phyloP scores from a whole-genome alignment of 192 early-diverging fungal species.

The Piromyces sp. region DNA sequence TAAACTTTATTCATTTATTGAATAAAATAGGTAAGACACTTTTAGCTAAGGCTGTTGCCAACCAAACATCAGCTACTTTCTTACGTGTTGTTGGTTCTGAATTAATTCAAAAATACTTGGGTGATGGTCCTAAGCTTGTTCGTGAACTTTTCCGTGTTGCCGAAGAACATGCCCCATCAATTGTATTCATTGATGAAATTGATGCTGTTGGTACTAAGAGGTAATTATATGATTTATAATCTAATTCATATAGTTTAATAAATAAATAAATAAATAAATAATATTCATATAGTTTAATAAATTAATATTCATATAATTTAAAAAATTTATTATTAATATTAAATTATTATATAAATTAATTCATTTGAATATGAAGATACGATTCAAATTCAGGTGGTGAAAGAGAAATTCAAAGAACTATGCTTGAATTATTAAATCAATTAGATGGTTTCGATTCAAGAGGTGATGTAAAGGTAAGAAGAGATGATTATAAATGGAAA shows the following conservation, averaged over 20 bases:
- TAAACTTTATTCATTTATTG: no score
- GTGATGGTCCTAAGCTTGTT: slow-evolving; percentile 94
- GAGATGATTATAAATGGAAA: no score
- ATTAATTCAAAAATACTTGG: slow-evolving; percentile 96
- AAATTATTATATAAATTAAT: no score
- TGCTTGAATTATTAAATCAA: slow-evolving; percentile 94
- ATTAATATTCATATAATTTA: no score
- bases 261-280: no score
- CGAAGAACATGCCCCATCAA: slow-evolving; percentile 86
- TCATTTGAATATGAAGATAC: slow-evolving; percentile 63
- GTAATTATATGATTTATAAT: slow-evolving; percentile 4
- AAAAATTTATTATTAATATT: no score
- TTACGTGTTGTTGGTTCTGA: slow-evolving; percentile 93
- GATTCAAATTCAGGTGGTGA: slow-evolving; percentile 90
- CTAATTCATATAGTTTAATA: no score
- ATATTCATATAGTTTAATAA: no score
- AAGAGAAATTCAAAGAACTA: slow-evolving; percentile 89
- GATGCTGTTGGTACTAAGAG: slow-evolving; percentile 96
- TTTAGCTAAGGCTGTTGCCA: slow-evolving; percentile 92
- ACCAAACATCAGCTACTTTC: slow-evolving; percentile 95
- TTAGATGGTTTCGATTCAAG: slow-evolving; percentile 93
- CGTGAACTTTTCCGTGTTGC: slow-evolving; percentile 94
- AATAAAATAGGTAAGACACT: slow-evolving; percentile 59
- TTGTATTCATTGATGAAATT: slow-evolving; percentile 99
- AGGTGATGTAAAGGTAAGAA: slow-evolving; percentile 74